These are phyloP conservation scores for Trichoderma polysporum DNA, from an alignment of 2,329 filamentous ascomycete species.

Conservation along the genomic window DNA sequence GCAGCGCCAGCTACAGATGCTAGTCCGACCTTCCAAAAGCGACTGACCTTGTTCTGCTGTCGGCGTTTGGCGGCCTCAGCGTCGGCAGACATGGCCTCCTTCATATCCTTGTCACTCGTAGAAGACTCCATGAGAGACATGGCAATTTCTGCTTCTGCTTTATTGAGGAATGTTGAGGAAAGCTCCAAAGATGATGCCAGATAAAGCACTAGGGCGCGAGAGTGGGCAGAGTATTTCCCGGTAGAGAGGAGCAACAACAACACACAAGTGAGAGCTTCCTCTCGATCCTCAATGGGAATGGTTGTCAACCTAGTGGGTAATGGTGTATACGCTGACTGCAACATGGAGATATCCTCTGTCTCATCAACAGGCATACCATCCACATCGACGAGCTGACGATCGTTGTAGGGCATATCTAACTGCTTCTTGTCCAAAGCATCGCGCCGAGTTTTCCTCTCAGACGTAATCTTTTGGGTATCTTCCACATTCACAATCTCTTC, in stretches of 20 bases:
- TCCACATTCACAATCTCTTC: conserved; percentile 62
- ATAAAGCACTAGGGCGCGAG: conserved; percentile 66
- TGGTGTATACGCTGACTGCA: conserved; percentile 55
- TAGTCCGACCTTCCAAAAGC: conserved; percentile 88
- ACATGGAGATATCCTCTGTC: conserved; percentile 41
- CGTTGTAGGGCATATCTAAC: conserved; percentile 36
- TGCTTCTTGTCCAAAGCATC: conserved; percentile 42
- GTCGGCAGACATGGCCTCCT: conserved; percentile 65
- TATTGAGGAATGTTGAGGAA: conserved; percentile 59
- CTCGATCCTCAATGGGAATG: conserved; percentile 57
- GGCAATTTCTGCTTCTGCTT: conserved; percentile 74
- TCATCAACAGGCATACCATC: conserved; percentile 37
- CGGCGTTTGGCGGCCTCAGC: conserved; percentile 71
- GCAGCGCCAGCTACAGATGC: conserved; percentile 86
- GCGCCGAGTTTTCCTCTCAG: conserved; percentile 47
- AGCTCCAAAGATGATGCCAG: conserved; percentile 67
- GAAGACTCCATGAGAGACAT: conserved; percentile 69
- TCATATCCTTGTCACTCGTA: conserved; percentile 41
- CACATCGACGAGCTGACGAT: conserved; percentile 44
- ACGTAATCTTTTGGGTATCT: conserved; percentile 48
- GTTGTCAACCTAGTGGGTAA: conserved; percentile 55
- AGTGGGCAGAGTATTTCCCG: conserved; percentile 73
- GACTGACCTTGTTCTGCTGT: conserved; percentile 66
- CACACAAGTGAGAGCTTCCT: conserved; percentile 66
- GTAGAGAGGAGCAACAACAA: conserved; percentile 69